A percentile compares a stretch with the other conserved stretches of the same genome.
Evolutionary conservation across 2,329 filamentous ascomycete species (phyloP).

Genomic region (Lachnellula suecica): DNA sequence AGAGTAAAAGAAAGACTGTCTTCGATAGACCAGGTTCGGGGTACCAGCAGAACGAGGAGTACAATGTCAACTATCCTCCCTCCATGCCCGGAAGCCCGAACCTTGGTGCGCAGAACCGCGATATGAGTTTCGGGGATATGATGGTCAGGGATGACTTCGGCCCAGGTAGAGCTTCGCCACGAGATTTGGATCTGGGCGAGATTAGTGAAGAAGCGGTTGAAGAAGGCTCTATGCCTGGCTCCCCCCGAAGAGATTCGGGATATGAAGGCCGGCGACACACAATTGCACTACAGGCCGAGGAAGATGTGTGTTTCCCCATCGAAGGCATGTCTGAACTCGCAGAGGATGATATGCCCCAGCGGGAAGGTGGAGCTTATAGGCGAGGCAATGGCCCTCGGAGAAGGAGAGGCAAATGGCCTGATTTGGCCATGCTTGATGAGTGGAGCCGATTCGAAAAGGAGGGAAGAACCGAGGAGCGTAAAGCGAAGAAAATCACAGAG

Average conservation of each 20-base stretch:
- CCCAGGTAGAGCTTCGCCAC: conserved; percentile 14
- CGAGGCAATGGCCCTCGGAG: conserved; percentile 38
- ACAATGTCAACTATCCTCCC: conserved; percentile 68
- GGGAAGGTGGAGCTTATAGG: conserved; percentile 42
- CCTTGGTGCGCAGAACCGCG: conserved; percentile 43
- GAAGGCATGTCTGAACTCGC: conserved; percentile 77
- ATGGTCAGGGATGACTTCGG: conserved; percentile 68
- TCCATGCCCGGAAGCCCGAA: conserved; percentile 64
- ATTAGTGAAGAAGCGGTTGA: conserved; percentile 30
- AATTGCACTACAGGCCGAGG: conserved; percentile 65
- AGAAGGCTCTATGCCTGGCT: conserved; percentile 21
- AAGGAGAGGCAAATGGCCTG: conserved; percentile 78
- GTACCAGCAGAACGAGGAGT: conserved; percentile 42
- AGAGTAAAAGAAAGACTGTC: conserved; percentile 35
- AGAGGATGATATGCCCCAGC: conserved; percentile 66
- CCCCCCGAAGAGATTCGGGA: conserved; percentile 23
- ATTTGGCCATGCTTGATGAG: conserved; percentile 78
- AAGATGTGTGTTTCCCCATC: conserved; percentile 90
- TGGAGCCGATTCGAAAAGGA: conserved; percentile 93
- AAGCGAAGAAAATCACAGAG: conserved; percentile 90
- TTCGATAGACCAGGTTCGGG: conserved; percentile 26
- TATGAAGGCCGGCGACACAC: conserved; percentile 50
- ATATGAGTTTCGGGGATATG: conserved; percentile 64
- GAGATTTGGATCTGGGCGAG: too few species aligned
- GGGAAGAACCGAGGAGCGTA: conserved; percentile 75